Evolutionary conservation across 805 yeast genomes (phyloP), one percentile per base, ranked within the genome.

Genomic region (Kluyveromyces dobzhanskii): DNA sequence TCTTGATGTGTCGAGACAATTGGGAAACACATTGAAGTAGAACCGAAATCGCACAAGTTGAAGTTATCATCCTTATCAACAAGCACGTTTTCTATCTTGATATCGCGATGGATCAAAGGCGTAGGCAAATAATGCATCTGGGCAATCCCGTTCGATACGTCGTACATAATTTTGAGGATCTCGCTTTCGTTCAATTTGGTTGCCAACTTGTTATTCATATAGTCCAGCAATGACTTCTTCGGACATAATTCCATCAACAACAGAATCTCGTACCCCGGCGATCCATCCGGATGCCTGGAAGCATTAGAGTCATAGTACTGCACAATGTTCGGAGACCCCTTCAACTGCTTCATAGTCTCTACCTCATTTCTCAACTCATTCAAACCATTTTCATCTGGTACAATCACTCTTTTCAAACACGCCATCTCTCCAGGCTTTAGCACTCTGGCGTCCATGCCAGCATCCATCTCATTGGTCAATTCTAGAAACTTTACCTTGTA

Each of bases 221-320:
- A 88, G 56, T 92, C 96, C 44, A 90, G 69, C 34, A 94, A 72
- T 13, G 95, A 85, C 46, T 82, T 75, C 57, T 83, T 84, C 9
- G 94, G 80, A 57, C 98, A 90, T 50, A 80, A 74, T 59, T 90
- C 98, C 97, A 90, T 92, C 47, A 90, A 67, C 31, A 90, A 76
- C 40, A 90, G 67, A 7, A 92, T 97, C 62, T 90, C 97, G 58
- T 85, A 92, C 1, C 75, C 76, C 8, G 59, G 58, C 21, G 53
- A 46, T 10, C 63, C 63, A 21, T 63, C 62, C 3, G 39, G 44
- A 13, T 53, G 48, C 40, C 85, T 65, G 31, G 80, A 76, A 1
- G 94, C 92, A 54, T 81, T 80, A 2, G 88, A 80, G 55, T 84
- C 94, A 49, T 70, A 80, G 52, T 81, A 81, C 43, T 69, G 70